A percentile compares a stretch with the other conserved stretches of the same genome.
Evolutionary conservation across 768 basidiomycete genomes (phyloP).

Genomic region (Suillus discolor): DNA sequence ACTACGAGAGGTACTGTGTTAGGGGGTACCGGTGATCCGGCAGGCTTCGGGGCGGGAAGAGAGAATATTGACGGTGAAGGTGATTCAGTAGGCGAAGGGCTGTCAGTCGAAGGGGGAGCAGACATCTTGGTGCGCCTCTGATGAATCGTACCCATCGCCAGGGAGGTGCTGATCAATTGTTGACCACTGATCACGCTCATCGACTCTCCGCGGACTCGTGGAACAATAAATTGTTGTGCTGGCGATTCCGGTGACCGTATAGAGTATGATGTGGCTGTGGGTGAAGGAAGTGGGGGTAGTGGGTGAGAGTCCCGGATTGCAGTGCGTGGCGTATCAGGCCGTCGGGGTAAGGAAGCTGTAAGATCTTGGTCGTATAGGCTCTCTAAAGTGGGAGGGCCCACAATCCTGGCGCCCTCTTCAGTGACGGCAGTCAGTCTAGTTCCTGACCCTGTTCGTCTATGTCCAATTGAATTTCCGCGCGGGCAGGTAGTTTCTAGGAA

Average conservation of each 20-base stretch:
- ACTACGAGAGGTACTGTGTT: slow-evolving; percentile 39
- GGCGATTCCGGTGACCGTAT: slow-evolving; percentile 52
- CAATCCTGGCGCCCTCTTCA: slow-evolving; percentile 54
- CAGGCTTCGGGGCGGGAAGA: slow-evolving; percentile 29
- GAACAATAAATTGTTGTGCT: slow-evolving; percentile 40
- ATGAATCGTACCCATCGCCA: slow-evolving; percentile 64
- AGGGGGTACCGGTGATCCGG: slow-evolving; percentile 43
- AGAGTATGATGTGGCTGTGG: slow-evolving; percentile 33
- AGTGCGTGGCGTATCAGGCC: slow-evolving; percentile 45
- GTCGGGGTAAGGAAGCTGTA: slow-evolving; percentile 30
- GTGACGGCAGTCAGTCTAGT: slow-evolving; percentile 59
- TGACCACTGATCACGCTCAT: slow-evolving; percentile 41
- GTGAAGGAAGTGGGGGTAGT: slow-evolving; percentile 66
- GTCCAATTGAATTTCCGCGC: slow-evolving; percentile 53
- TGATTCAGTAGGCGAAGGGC: slow-evolving; percentile 42
- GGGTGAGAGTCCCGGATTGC: slow-evolving; percentile 60
- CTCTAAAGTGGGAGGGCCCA: slow-evolving; percentile 30
- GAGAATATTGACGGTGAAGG: slow-evolving; percentile 38
- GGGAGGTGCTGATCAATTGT: slow-evolving; percentile 60
- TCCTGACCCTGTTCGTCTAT: slow-evolving; percentile 57
- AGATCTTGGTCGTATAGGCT: slow-evolving; percentile 32
- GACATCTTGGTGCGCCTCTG: slow-evolving; percentile 70
- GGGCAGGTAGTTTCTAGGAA: slow-evolving; percentile 42
- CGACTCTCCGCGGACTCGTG: slow-evolving; percentile 58
- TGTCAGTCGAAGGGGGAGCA: slow-evolving; percentile 47